A percentile compares a stretch with the other conserved stretches of the same genome.
phyloP scores from a whole-genome alignment of 441 rosid genomes.

The Adansonia madagascariensis region DNA sequence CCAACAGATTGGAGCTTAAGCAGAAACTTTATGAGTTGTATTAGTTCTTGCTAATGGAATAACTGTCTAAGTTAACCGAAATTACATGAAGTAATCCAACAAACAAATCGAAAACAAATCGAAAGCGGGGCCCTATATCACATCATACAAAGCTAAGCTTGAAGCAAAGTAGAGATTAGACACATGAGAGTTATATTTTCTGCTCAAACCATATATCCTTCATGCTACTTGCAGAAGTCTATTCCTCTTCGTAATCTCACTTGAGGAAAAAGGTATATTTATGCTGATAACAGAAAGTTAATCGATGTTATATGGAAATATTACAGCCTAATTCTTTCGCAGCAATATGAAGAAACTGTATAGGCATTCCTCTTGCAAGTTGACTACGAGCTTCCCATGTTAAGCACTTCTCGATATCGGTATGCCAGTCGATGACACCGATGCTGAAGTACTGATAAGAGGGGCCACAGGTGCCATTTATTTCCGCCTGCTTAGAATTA shows the following conservation, averaged over 20 bases:
- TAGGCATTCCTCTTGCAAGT: slow-evolving; percentile 64
- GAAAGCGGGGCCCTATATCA: background rate
- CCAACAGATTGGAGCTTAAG: background rate
- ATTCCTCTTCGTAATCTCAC: slow-evolving; percentile 29
- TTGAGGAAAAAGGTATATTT: slow-evolving; percentile 5
- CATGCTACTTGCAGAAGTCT: slow-evolving; percentile 24
- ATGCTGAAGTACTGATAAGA: slow-evolving; percentile 55
- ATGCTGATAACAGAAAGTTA: slow-evolving; percentile 28
- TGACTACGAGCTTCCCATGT: slow-evolving; percentile 97
- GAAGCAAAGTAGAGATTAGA: slow-evolving; percentile 6
- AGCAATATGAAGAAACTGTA: slow-evolving; percentile 66
- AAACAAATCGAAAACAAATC: background rate
- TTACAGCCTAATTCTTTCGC: slow-evolving; percentile 90
- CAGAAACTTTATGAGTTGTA: background rate
- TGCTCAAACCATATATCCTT: slow-evolving; percentile 9
- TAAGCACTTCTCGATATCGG: slow-evolving; percentile 76
- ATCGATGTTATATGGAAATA: slow-evolving; percentile 50
- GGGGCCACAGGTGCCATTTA: slow-evolving; percentile 59
- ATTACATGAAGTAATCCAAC: background rate
- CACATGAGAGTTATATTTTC: background rate
- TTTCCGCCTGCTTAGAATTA: slow-evolving; percentile 43
- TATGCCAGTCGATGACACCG: slow-evolving; percentile 73
- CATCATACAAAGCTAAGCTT: background rate
- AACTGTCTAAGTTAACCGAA: background rate
- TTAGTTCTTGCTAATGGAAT: background rate